Conservation (phyloP, 371 early-diverging fungal species). For the Rhizopus microsporus region DNA sequence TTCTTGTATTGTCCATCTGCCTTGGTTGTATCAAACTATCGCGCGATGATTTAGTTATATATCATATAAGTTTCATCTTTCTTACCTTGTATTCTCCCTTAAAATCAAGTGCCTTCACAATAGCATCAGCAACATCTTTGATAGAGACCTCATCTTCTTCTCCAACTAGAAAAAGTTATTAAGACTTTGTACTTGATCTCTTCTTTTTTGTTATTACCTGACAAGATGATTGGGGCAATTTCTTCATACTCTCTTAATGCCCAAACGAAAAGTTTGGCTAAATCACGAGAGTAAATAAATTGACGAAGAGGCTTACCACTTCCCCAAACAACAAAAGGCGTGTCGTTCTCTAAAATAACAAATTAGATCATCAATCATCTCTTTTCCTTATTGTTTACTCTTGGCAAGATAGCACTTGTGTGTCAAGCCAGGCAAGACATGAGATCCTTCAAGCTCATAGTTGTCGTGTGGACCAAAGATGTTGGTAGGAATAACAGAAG, state of each 20-base stretch:
- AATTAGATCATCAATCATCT: neutral
- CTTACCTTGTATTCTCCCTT: conserved; percentile 57
- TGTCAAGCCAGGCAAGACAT: conserved; percentile 84
- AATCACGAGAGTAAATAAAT: conserved; percentile 85
- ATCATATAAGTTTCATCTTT: conserved; percentile 1
- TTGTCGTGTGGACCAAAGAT: conserved; percentile 88
- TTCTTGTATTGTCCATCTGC: conserved; percentile 89
- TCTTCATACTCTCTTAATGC: conserved; percentile 77
- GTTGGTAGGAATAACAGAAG: conserved; percentile 87
- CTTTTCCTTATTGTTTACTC: conserved; percentile 32
- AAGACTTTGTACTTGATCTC: neutral
- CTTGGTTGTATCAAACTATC: conserved; percentile 71
- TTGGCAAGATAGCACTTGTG: conserved; percentile 87
- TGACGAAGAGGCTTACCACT: conserved; percentile 85
- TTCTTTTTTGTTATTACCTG: conserved; percentile 53
- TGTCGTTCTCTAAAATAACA: conserved; percentile 58
- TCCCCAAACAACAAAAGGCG: conserved; percentile 78
- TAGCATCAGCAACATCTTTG: conserved; percentile 77
- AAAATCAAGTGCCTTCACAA: conserved; percentile 73
- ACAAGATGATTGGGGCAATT: conserved; percentile 82
- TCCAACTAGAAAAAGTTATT: conserved; percentile 51
- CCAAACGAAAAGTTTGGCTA: conserved; percentile 86
- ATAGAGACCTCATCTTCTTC: conserved; percentile 85
- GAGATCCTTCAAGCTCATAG: conserved; percentile 80
- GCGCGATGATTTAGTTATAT: neutral